Evolutionary conservation across 495 filamentous ascomycete genomes (phyloP), one percentile per base, ranked within the genome.

Genomic region (Lentithecium fluviatile): DNA sequence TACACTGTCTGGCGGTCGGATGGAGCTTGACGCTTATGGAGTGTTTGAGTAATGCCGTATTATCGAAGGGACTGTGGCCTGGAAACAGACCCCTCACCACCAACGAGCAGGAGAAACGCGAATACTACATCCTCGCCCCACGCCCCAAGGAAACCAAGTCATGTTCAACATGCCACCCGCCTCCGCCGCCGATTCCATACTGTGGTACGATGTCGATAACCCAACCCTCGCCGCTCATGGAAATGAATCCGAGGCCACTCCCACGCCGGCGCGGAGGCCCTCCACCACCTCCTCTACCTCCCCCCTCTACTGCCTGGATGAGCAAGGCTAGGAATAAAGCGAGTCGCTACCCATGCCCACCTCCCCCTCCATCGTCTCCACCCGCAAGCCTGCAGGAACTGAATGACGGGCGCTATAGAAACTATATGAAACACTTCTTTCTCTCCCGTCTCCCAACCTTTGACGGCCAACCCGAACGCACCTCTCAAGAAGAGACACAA

Each of bases 361-460:
- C 23, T 3, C 10, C 24, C n/a, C 26, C 36, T 26, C 56, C 36
- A 10, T 23, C 40, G n/a, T 6, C 21, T 13, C 34, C 45, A 2
- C 0, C 36, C 10, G 2, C 1, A 20, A 34, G 59, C 0, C 4
- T 26, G 6, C 32, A 19, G 5, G 34, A n/a, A 5, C 57, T 66
- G 0, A 54, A 62, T 7, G 45, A 62, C 19, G 63, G 62, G 20
- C 57, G 63, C 13, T 52, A 47, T 34, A 45, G 23, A n/a, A 11
- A 46, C n/a, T 66, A 46, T 29, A 48, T 42, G 15, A n/a, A 25
- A 2, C 20, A 66, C 7, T 58, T 66, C 47, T 66, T 66, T 51
- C 32, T 66, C 8, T 47, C 57, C 24, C 34, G 47, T 11, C 48
- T 66, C 12, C 63, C 57, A 7, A 50, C 52, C 25, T 25, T 17